Base-by-base conservation (phyloP, 306 rosid species). In the Mucuna pruriens region DNA sequence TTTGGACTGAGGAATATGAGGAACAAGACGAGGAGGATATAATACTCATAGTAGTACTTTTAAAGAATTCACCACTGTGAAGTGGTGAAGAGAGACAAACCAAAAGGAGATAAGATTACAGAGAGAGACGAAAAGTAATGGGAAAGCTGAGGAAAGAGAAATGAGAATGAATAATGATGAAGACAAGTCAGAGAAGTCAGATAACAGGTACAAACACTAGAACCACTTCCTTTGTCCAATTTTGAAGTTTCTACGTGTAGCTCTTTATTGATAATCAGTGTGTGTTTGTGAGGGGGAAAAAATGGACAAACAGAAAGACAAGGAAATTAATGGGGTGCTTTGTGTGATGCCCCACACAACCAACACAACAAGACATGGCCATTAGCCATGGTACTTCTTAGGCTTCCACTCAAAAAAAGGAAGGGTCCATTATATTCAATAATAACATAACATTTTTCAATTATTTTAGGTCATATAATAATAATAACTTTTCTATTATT, bases 171-270 rank as follows among this genome's bases (percentile, higher is more conserved):
- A 76, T 58, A 76, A 78, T 77, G 86, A 83, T 77, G 79, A 86
- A 67, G 85, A 17, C 58, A 88, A 85, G 89, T 85, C 88, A 80
- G 83, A 77, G 73, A 26, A 75, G 80, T 76, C 62, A 78, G 83
- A 78, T 36, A 33, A 72, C 67, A 83, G 70, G 73, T 22, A 83
- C 77, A 55, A 55, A 66, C 81, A 77, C 80, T 36, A 16, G 71
- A 76, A 85, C 88, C 80, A 76, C 83, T 77, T 81, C 78, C 65
- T 85, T 85, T 72, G 83, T 65, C 81, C 77, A 81, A 57, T 39
- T 65, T 81, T 77, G 83, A 81, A 71, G 85, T 85, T 72, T 72
- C 73, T 65, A 39, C 25, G 10, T 36, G 19, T 57, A 12, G 26
- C 61, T 45, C 33, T 70, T 76, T 20, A 31, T 9, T 10, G 17